Evolutionary conservation across 306 rosid genomes (phyloP).

Genomic region (Lablab purpureus): DNA sequence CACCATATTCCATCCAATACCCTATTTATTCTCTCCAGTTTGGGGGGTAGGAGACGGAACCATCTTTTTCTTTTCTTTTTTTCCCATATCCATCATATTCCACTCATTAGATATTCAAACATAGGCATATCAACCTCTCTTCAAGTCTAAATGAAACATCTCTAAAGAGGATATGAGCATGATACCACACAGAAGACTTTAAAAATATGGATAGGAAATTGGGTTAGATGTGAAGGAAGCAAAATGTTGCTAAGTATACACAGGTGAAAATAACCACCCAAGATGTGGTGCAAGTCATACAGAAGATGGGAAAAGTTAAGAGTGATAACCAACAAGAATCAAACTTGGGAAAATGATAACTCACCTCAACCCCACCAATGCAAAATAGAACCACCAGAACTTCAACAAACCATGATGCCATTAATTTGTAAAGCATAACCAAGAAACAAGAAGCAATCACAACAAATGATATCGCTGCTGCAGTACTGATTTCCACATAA

Average conservation of each 20-base stretch:
- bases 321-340: conserved; percentile 15
- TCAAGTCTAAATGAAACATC: neutral
- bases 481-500: conserved; percentile 83
- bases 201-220: neutral
- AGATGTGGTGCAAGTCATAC: conserved; percentile 12
- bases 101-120: neutral
- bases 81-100: neutral
- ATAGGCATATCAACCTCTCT: neutral
- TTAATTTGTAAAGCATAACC: conserved; percentile 87
- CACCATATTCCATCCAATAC: neutral
- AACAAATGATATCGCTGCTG: conserved; percentile 78
- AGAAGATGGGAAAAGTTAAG: neutral
- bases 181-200: neutral
- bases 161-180: neutral
- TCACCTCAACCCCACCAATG: conserved; percentile 95
- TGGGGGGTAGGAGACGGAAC: neutral
- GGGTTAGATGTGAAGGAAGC: neutral
- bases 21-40: too few relatives aligned
- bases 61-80: too few relatives aligned
- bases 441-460: conserved; percentile 91
- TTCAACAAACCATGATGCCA: conserved; percentile 88
- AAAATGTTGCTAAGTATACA: neutral
- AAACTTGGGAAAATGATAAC: conserved; percentile 41
- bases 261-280: conserved; percentile 9
- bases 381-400: conserved; percentile 87